Evolutionary conservation across 1,284 basidiomycete genomes (phyloP), one percentile per base, ranked within the genome.

Genomic region (Tilletia indica): DNA sequence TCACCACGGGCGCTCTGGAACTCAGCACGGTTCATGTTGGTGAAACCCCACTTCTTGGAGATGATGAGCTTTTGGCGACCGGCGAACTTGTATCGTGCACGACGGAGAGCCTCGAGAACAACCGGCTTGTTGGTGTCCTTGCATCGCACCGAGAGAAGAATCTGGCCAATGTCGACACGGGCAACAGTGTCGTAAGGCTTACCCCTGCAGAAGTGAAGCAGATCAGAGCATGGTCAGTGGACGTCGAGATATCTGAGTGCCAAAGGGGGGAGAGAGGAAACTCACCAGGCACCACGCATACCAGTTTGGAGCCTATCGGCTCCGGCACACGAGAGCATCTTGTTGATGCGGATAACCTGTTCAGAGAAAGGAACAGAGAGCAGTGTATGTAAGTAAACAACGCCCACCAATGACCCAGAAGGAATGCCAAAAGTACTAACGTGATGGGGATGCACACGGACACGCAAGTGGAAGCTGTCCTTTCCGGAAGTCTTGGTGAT

Each of bases 311-410:
- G 81, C 75, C 93, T 93, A 94, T 98, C 96, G 83, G 96, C 95
- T 85, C 96, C 96, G 82, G 96, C 96, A 86, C 96, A 97, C 75
- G 92, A 93, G 89, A 98, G 93, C 93, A 97, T 98, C 91, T 99
- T 99, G 93, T 99, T 97, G 91, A 97, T 98, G 81, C 96, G 93
- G 87, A 99, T 88, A 81, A 98, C 93, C 14, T 31, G 21, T 21
- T 1, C 31, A 58, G 9, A 19, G 54, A 14, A 58, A 25, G 12
- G 1, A 14, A 19, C 21, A 3, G 25, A 58, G 16, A 21, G 25
- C 25, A 31, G 25, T 31, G 25, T 21, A 21, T 31, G 25, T 21
- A 21, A 25, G 54, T 1, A 25, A 25, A 49, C 47, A 49, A 49
- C 12, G 47, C 12, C n/a, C 1, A 12, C n/a, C 47, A 2, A 49